phyloP scores from a whole-genome alignment of 192 early-diverging fungal species.

The Chytriomyces sp. region DNA sequence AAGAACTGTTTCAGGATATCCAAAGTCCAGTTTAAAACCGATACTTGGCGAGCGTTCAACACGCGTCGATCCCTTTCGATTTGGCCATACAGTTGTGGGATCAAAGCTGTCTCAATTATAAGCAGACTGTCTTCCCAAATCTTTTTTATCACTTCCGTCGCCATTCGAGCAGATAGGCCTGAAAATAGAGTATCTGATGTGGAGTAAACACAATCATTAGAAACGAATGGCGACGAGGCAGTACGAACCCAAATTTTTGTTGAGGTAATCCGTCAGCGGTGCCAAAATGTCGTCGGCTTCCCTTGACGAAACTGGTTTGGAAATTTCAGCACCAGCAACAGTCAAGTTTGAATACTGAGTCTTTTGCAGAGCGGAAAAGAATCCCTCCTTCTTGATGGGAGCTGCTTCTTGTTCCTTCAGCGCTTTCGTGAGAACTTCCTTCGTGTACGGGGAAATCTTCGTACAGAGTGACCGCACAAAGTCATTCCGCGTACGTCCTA shows the following conservation, averaged over 20 bases:
- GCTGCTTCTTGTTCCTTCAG: conserved; percentile 59
- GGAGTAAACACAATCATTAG: neutral
- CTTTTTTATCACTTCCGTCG: conserved; percentile 60
- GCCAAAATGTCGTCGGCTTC: conserved; percentile 50
- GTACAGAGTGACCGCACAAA: conserved; percentile 49
- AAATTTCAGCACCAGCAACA: conserved; percentile 37
- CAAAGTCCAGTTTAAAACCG: conserved; percentile 39
- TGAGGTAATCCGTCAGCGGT: conserved; percentile 56
- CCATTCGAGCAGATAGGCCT: conserved; percentile 49
- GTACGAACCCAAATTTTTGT: conserved; percentile 49
- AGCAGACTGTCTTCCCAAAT: conserved; percentile 56
- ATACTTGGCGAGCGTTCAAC: conserved; percentile 51
- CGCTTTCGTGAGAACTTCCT: conserved; percentile 48
- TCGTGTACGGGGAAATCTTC: conserved; percentile 45
- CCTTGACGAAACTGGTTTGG: conserved; percentile 28
- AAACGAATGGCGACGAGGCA: neutral
- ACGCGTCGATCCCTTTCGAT: conserved; percentile 49
- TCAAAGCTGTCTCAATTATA: conserved; percentile 39
- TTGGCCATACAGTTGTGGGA: conserved; percentile 57
- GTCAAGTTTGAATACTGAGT: conserved; percentile 57
- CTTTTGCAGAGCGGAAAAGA: conserved; percentile 41
- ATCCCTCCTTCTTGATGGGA: conserved; percentile 44
- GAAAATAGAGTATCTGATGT: conserved; percentile 44
- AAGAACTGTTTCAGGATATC: conserved; percentile 53
- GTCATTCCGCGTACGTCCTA: conserved; percentile 53